These are phyloP conservation scores for Fusarium armeniacum DNA, from an alignment of 2,329 filamentous ascomycete species.

Conservation along the genomic window DNA sequence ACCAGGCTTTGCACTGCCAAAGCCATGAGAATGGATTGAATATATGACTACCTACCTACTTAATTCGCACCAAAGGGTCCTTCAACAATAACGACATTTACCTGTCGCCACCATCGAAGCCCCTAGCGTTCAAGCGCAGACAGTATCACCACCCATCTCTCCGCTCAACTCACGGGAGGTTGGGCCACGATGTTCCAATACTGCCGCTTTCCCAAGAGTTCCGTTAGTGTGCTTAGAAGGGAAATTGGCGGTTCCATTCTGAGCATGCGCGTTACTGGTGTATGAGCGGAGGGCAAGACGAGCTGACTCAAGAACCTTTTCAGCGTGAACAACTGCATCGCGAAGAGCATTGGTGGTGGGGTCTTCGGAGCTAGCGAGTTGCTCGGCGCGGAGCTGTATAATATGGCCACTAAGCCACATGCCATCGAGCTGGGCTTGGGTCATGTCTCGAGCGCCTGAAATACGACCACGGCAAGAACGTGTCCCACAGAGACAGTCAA, in stretches of 20 bases:
- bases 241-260: slow-evolving; percentile 37
- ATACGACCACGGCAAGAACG: slow-evolving; percentile 72
- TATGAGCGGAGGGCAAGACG: slow-evolving; percentile 60
- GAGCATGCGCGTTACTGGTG: slow-evolving; percentile 29
- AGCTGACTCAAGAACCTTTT: slow-evolving; percentile 63
- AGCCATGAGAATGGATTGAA: slow-evolving; percentile 24
- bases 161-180: slow-evolving; percentile 69
- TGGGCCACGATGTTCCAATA: slow-evolving; percentile 58
- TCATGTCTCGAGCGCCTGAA: slow-evolving; percentile 73
- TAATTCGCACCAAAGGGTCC: slow-evolving; percentile 25
- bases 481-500: slow-evolving; percentile 73
- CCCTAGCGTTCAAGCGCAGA: slow-evolving; percentile 43
- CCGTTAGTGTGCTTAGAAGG: slow-evolving; percentile 43
- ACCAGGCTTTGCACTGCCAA: slow-evolving; percentile 13
- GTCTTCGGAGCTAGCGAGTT: slow-evolving; percentile 51
- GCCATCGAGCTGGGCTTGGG: slow-evolving; percentile 65
- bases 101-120: slow-evolving; percentile 16
- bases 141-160: slow-evolving; percentile 74
- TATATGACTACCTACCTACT: slow-evolving; percentile 22
- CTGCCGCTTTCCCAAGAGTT: slow-evolving; percentile 45
- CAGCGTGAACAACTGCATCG: slow-evolving; percentile 61
- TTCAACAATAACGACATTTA: slow-evolving; percentile 28
- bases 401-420: slow-evolving; percentile 75
- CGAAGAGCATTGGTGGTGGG: slow-evolving; percentile 59
- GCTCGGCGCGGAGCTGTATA: slow-evolving; percentile 65